These are phyloP conservation scores for Inosperma sp. DNA, from an alignment of 768 basidiomycete genomes.

Conservation along the genomic window DNA sequence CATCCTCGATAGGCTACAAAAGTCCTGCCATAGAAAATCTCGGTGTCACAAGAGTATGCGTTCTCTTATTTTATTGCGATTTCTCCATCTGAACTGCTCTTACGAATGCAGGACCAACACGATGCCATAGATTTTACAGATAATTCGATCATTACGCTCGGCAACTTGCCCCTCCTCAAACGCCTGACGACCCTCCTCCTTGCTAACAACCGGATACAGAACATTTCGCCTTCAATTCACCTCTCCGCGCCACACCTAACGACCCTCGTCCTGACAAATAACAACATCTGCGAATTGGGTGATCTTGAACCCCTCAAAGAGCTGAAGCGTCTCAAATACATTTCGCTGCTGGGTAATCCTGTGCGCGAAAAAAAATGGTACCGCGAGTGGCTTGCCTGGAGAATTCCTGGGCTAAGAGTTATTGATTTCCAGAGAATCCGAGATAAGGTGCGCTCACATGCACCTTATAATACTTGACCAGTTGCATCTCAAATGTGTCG, in stretches of 20 bases:
- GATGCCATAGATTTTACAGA: constrained; percentile 94
- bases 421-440: constrained; percentile 93
- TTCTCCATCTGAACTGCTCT: constrained; percentile 16
- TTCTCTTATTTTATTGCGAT: constrained; percentile 7
- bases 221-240: constrained; percentile 76
- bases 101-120: constrained; percentile 68
- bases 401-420: constrained; percentile 82
- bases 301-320: constrained; percentile 83
- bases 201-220: constrained; percentile 84
- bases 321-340: constrained; percentile 64
- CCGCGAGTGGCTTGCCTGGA: constrained; percentile 92
- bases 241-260: constrained; percentile 81
- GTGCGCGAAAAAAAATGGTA: constrained; percentile 92
- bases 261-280: constrained; percentile 80
- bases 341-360: constrained; percentile 78
- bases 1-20: constrained; percentile 66
- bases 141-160: constrained; percentile 76
- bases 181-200: constrained; percentile 80
- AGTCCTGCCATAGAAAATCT: constrained; percentile 96
- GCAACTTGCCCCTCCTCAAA: constrained; percentile 83
- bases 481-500: constrained; percentile 1
- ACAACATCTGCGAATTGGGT: constrained; percentile 73
- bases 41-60: constrained; percentile 78
- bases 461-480: constrained; percentile 22
- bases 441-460: constrained; percentile 75